phyloP scores from a whole-genome alignment of 441 rosid species.

The Breynia disticha region DNA sequence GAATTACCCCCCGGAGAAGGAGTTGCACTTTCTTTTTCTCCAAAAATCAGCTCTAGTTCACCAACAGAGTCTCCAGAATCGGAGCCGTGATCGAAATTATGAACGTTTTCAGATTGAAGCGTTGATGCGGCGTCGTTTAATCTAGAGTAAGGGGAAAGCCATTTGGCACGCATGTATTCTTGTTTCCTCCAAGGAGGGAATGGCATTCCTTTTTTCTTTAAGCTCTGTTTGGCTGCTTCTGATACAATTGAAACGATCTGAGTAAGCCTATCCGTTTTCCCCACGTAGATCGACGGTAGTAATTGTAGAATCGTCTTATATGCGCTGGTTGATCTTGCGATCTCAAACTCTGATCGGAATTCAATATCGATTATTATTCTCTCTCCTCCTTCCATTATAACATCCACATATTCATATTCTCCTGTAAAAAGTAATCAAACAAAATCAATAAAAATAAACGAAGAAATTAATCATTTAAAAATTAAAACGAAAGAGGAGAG shows the following conservation, averaged over 20 bases:
- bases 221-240: conserved; percentile 78
- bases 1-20: too few relatives aligned
- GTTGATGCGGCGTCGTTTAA: conserved; percentile 13
- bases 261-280: conserved; percentile 63
- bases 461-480: too few relatives aligned
- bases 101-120: conserved; percentile 4
- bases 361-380: conserved; percentile 66
- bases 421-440: conserved; percentile 54
- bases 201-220: conserved; percentile 92
- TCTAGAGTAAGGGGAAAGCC: conserved; percentile 59
- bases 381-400: conserved; percentile 55
- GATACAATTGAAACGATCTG: conserved; percentile 68
- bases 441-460: too few relatives aligned
- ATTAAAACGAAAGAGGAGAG: background rate
- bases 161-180: conserved; percentile 85
- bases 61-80: conserved; percentile 18
- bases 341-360: conserved; percentile 88
- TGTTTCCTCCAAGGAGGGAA: conserved; percentile 86
- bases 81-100: background rate
- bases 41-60: conserved; percentile 56
- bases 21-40: conserved; percentile 30
- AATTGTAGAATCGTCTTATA: conserved; percentile 64
- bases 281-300: conserved; percentile 76
- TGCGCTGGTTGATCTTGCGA: conserved; percentile 63
- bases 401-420: conserved; percentile 83